These are phyloP conservation scores for Candida endomychidarum DNA, from an alignment of 805 yeast species.

Conservation along the genomic window DNA sequence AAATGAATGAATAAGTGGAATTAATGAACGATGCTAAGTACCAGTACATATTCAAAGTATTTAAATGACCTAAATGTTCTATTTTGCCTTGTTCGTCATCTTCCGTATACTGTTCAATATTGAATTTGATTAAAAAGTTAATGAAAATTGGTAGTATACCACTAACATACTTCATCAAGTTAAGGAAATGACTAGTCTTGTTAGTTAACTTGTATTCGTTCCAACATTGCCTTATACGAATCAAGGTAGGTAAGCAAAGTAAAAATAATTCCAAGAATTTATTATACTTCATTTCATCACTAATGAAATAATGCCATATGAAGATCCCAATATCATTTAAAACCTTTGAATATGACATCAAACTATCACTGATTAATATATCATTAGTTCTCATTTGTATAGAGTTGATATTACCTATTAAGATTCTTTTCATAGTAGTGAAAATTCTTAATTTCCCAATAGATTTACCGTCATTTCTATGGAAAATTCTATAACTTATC, in stretches of 20 bases:
- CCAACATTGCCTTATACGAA: constrained; percentile 81
- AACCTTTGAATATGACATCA: constrained; percentile 79
- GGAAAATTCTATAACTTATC: constrained; percentile 35
- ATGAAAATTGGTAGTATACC: constrained; percentile 44
- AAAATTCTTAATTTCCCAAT: constrained; percentile 46
- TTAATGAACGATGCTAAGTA: constrained; percentile 50
- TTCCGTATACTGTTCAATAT: constrained; percentile 14
- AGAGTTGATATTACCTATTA: constrained; percentile 59
- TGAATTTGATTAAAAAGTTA: constrained; percentile 26
- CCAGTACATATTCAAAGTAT: constrained; percentile 40
- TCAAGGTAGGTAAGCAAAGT: constrained; percentile 59
- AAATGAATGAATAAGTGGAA: constrained; percentile 74
- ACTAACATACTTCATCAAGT: constrained; percentile 72
- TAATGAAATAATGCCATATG: constrained; percentile 42
- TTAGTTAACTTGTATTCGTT: constrained; percentile 58
- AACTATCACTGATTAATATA: constrained; percentile 77
- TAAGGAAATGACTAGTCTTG: constrained; percentile 59
- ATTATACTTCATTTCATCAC: constrained; percentile 32
- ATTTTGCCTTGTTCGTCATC: constrained; percentile 12
- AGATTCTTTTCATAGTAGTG: constrained; percentile 52
- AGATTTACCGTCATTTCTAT: constrained; percentile 26
- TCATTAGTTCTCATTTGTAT: constrained; percentile 67
- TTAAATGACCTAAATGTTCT: constrained; percentile 17
- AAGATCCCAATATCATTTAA: constrained; percentile 68
- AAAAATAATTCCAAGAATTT: constrained; percentile 29